Base-by-base conservation (phyloP, 768 basidiomycete species). In the Symmetrospora coprosmae region DNA sequence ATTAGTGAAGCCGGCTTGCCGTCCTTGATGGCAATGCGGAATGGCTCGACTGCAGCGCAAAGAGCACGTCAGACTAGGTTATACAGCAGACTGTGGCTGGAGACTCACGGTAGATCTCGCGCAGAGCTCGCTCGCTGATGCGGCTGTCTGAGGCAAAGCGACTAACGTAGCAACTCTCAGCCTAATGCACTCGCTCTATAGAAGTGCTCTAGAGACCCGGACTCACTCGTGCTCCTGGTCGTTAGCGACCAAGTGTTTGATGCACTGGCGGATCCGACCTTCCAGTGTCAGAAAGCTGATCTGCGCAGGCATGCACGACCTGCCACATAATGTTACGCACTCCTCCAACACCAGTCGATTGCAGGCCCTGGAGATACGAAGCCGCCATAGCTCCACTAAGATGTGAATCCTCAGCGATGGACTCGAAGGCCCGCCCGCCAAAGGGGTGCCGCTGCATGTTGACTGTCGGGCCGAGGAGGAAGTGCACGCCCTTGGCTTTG, bases 401-500 rank as follows among this genome's bases (percentile, higher is more conserved):
- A 5, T 16, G 5, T 4, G 60, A 58, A 40, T 61, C 68, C 47
- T 70, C 68, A 2, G 58, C 48, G 31, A 63, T 71, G 0, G 65
- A 65, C 47, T 74, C 73, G 65, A 73, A 74, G 1, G 67, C 72
- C 27, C 73, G 58, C 0, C 73, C 73, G 11, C 71, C 71, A 1
- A 70, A 61, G 13, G 72, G 73, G 0, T 66, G 69, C 9, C 71
- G 66, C 48, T 68, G 71, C 6, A 68, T 69, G 59, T 74, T 74
- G 33, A 62, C 58, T 1, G 73, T 72, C 3, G 73, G 72, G 2
- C 70, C 68, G 35, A 70, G 52, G 7, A 68, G 39, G 56, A 46
- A 62, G 55, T 43, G 66, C 33, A 56, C 65, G 71, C 78, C 74
- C 70, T 80, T 78, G 9, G 78, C 78, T 8, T 76, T 72, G 47